Conservation (phyloP, 208 protist genomes). For the Trypanosoma brucei region DNA sequence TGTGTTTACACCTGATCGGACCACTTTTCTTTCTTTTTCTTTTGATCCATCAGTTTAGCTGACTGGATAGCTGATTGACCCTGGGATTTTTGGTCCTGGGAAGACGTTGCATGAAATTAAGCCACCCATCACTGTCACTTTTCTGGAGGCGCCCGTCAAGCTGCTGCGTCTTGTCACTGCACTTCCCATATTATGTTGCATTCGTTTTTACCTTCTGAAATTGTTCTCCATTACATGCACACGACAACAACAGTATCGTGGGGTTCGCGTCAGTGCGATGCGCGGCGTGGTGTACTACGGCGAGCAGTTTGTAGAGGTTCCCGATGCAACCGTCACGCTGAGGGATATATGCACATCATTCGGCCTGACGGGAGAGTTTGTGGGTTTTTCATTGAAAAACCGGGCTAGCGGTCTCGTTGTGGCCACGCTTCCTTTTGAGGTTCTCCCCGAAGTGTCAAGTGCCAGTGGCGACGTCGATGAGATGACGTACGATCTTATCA, state of each 20-base stretch:
- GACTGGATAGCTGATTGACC: no score
- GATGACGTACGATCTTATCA: slow-evolving; percentile 13
- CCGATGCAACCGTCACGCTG: slow-evolving; percentile 53
- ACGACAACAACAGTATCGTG: neutral
- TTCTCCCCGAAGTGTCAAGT: slow-evolving; percentile 19
- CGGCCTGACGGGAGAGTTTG: slow-evolving; percentile 31
- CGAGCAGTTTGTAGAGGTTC: slow-evolving; percentile 63
- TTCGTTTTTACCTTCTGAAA: no score
- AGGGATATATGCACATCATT: slow-evolving; percentile 68
- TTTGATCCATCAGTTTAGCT: no score
- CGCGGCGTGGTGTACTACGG: slow-evolving; percentile 54
- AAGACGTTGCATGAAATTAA: no score
- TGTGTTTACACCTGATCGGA: no score
- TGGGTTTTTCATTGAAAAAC: slow-evolving; percentile 47
- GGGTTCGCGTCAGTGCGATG: neutral
- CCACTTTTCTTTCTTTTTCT: no score
- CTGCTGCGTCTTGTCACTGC: no score
- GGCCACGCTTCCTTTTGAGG: slow-evolving; percentile 74
- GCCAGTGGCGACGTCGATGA: slow-evolving; percentile 6
- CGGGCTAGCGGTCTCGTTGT: slow-evolving; percentile 44
- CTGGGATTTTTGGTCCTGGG: no score
- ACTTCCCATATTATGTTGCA: no score
- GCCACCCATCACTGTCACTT: no score
- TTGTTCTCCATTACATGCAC: no score
- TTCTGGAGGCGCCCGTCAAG: no score